Evolutionary conservation across 345 rosid species (phyloP).

Genomic region (Hibiscus mutabilis): DNA sequence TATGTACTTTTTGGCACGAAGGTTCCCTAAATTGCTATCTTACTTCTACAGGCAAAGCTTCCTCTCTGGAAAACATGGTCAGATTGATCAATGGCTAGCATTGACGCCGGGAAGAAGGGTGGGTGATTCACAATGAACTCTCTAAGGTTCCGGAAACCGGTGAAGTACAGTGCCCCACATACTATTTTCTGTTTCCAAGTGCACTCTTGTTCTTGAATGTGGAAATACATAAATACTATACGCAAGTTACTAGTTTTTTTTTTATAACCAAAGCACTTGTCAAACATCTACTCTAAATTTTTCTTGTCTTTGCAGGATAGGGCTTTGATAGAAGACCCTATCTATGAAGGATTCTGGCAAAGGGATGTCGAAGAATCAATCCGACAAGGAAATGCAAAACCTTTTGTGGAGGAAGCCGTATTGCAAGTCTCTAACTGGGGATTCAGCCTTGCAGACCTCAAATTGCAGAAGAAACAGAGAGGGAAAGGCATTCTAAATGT

Average conservation of each 20-base stretch:
- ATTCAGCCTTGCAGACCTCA: slow-evolving; percentile 54
- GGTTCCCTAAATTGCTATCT: slow-evolving; percentile 45
- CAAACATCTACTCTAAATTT: not conserved
- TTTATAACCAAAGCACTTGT: not conserved
- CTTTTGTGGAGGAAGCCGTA: slow-evolving; percentile 58
- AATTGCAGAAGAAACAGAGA: slow-evolving; percentile 38
- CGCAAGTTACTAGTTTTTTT: not conserved
- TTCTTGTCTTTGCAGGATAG: slow-evolving; percentile 38
- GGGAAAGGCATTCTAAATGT: slow-evolving; percentile 38
- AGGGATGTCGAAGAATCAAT: slow-evolving; percentile 72
- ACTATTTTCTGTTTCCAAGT: not conserved
- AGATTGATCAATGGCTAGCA: slow-evolving; percentile 59
- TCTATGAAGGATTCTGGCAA: slow-evolving; percentile 66
- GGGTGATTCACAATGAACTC: slow-evolving; percentile 13
- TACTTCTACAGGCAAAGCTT: slow-evolving; percentile 43
- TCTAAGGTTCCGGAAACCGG: not conserved
- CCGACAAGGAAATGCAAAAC: slow-evolving; percentile 51
- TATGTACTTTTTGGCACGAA: slow-evolving; percentile 54
- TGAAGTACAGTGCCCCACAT: not conserved
- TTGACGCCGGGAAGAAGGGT: slow-evolving; percentile 51
- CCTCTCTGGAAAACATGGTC: slow-evolving; percentile 59
- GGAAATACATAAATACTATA: not conserved
- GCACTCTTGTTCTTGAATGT: not conserved
- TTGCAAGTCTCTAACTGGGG: slow-evolving; percentile 67
- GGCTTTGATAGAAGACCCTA: slow-evolving; percentile 59